These are phyloP conservation scores for Claviceps maximensis DNA, from an alignment of 2,329 filamentous ascomycete species.

Conservation along the genomic window DNA sequence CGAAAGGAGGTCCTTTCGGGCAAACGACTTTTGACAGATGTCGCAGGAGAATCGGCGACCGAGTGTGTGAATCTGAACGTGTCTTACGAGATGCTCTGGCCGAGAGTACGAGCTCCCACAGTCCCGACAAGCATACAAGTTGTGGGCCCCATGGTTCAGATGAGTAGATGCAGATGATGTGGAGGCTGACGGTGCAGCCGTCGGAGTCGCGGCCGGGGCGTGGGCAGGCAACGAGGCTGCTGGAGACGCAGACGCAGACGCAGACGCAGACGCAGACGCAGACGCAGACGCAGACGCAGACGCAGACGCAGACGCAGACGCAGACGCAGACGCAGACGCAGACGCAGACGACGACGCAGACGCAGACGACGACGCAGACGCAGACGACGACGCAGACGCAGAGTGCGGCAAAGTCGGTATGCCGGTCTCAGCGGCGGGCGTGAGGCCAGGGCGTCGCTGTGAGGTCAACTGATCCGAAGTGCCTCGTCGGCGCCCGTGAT, in stretches of 20 bases:
- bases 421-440: background rate
- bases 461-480: background rate
- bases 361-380: background rate
- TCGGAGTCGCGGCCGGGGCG: background rate
- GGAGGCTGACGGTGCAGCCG: background rate
- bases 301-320: background rate
- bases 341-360: background rate
- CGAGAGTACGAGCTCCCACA: slow-evolving; percentile 38
- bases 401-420: background rate
- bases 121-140: slow-evolving; percentile 37
- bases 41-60: slow-evolving; percentile 36
- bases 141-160: slow-evolving; percentile 16
- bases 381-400: background rate
- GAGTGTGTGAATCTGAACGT: slow-evolving; percentile 37
- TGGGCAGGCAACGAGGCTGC: background rate
- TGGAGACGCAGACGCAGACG: background rate
- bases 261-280: background rate
- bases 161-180: background rate
- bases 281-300: background rate
- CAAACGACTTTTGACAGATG: slow-evolving; percentile 40
- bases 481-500: background rate
- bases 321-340: background rate
- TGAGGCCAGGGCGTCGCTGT: background rate
- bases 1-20: slow-evolving; percentile 39
- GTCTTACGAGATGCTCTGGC: slow-evolving; percentile 39